A percentile compares a stretch with the other conserved stretches of the same genome.
phyloP scores from a whole-genome alignment of 257 asterid genomes.

The Leonotis leonurus region DNA sequence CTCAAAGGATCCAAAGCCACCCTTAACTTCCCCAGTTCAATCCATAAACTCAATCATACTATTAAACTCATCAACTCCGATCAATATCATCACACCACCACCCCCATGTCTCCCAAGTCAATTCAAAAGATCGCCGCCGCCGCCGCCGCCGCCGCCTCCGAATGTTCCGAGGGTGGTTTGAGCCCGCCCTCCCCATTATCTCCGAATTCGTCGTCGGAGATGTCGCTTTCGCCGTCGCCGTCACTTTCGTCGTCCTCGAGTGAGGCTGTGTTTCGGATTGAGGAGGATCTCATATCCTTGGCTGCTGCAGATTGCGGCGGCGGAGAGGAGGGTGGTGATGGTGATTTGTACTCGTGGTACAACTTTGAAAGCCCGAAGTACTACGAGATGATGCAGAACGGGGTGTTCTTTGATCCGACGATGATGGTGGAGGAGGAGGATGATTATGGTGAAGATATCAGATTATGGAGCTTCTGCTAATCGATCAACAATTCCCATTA shows the following conservation, averaged over 20 bases:
- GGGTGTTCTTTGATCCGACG: constrained; percentile 49
- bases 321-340: background rate
- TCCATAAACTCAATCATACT: background rate
- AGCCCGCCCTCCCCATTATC: constrained; percentile 16
- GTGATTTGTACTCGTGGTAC: constrained; percentile 40
- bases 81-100: background rate
- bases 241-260: constrained; percentile 14
- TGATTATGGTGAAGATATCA: constrained; percentile 43
- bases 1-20: constrained; percentile 66
- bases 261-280: constrained; percentile 5
- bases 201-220: constrained; percentile 9
- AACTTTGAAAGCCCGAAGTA: constrained; percentile 75
- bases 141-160: constrained; percentile 19
- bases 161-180: background rate
- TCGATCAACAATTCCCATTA: background rate
- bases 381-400: constrained; percentile 56
- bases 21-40: constrained; percentile 56
- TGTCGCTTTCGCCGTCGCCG: background rate
- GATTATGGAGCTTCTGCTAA: constrained; percentile 78
- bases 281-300: constrained; percentile 20
- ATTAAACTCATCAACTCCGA: no score
- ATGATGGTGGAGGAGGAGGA: constrained; percentile 29
- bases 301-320: constrained; percentile 1
- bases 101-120: constrained; percentile 58
- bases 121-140: constrained; percentile 71